A percentile compares a stretch with the other conserved stretches of the same genome.
phyloP scores from a whole-genome alignment of 75 land plant species.

The Cryptomeria japonica region DNA sequence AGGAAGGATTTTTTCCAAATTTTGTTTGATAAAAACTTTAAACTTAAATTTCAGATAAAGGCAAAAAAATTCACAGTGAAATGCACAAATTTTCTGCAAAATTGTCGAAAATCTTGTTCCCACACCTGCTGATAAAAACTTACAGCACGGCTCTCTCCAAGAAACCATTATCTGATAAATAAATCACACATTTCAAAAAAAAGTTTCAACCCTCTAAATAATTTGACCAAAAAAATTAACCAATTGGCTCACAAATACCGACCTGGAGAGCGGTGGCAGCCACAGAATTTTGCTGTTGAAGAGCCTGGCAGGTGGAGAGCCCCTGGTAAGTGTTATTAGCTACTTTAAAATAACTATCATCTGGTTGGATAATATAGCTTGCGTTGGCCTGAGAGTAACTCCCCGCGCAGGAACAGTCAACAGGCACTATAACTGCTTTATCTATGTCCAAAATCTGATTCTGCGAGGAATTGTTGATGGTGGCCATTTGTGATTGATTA shows the following conservation, averaged over 20 bases:
- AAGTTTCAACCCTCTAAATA: too few relatives aligned
- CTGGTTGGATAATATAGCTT: conserved; percentile 18
- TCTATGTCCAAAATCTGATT: conserved; percentile 13
- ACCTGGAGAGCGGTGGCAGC: conserved; percentile 8
- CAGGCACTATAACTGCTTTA: conserved; percentile 46
- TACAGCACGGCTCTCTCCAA: background rate
- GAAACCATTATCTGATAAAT: too few relatives aligned
- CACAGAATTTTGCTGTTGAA: conserved; percentile 35
- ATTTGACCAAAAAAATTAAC: background rate
- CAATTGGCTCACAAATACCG: background rate
- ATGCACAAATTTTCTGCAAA: background rate
- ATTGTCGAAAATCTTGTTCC: background rate
- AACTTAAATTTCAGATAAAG: background rate
- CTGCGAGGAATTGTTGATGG: conserved; percentile 19
- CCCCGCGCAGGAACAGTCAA: conserved; percentile 58
- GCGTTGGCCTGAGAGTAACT: conserved; percentile 36
- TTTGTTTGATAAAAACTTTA: too few relatives aligned
- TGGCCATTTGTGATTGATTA: conserved; percentile 23
- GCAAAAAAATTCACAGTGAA: background rate
- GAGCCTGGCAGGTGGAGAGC: conserved; percentile 60
- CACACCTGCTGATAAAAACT: background rate
- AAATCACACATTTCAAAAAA: too few relatives aligned
- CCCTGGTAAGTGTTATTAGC: conserved; percentile 59
- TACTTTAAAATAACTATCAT: conserved; percentile 35
- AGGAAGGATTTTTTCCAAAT: too few relatives aligned